phyloP scores from a whole-genome alignment of 1,139 yeast species.

The Debaryomyces psychrophilus region DNA sequence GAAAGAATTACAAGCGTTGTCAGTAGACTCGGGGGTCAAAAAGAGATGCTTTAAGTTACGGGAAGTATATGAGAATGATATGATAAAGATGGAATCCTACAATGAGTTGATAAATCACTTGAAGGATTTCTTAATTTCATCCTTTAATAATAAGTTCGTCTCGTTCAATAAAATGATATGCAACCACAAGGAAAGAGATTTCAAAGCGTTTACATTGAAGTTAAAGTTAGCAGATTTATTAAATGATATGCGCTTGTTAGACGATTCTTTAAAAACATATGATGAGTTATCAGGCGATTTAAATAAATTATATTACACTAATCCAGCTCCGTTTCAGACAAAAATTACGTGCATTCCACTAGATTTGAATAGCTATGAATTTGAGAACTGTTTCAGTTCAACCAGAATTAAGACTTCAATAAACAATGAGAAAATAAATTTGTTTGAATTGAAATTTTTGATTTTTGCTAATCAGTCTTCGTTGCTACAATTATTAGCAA shows the following conservation, averaged over 20 bases:
- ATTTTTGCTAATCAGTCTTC: constrained; percentile 33
- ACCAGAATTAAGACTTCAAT: constrained; percentile 15
- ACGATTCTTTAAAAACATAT: constrained; percentile 58
- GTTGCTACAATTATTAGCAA: constrained; percentile 33
- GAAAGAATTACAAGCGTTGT: constrained; percentile 31
- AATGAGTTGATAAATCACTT: constrained; percentile 46
- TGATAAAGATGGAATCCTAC: constrained; percentile 53
- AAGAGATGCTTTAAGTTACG: constrained; percentile 47
- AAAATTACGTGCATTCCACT: constrained; percentile 14
- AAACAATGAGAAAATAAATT: constrained; percentile 22
- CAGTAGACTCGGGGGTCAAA: constrained; percentile 19
- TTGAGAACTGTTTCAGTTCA: constrained; percentile 20
- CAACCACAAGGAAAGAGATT: constrained; percentile 26
- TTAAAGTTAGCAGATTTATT: constrained; percentile 33
- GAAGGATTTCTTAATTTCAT: constrained; percentile 55
- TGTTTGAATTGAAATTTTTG: constrained; percentile 30
- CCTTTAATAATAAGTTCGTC: constrained; percentile 57
- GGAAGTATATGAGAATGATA: constrained; percentile 37
- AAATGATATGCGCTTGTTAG: constrained; percentile 55
- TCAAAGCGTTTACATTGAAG: constrained; percentile 19
- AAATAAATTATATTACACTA: constrained; percentile 23
- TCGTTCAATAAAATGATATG: constrained; percentile 39
- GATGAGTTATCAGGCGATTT: constrained; percentile 38
- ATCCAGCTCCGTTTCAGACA: constrained; percentile 20
- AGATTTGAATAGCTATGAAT: constrained; percentile 21